Conservation (phyloP, 371 early-diverging fungal genomes). For the Catenaria anguillulae region DNA sequence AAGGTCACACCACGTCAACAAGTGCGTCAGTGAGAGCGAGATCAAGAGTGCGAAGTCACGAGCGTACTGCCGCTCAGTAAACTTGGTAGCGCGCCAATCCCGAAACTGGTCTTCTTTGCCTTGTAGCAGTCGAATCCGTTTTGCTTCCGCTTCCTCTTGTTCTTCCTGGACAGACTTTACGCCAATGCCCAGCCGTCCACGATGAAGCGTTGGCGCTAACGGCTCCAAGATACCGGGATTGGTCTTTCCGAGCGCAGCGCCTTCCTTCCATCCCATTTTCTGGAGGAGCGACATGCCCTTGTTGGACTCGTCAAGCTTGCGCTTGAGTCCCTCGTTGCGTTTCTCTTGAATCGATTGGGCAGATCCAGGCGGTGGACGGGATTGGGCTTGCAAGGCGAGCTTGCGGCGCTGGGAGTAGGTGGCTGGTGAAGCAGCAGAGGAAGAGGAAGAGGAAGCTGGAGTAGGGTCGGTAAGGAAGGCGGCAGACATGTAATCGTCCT, state of each 20-base stretch:
- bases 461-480: slow-evolving; percentile 23
- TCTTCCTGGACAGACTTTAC: slow-evolving; percentile 1
- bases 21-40: too few species aligned
- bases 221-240: slow-evolving; percentile 9
- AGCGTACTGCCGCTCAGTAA: background rate
- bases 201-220: slow-evolving; percentile 9
- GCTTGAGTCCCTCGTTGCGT: slow-evolving; percentile 33
- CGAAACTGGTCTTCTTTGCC: background rate
- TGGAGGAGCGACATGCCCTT: slow-evolving; percentile 52
- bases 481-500: slow-evolving; percentile 47
- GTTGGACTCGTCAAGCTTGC: slow-evolving; percentile 30
- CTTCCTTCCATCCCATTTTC: slow-evolving; percentile 54
- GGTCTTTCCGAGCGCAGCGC: slow-evolving; percentile 5
- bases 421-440: slow-evolving; percentile 19
- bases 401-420: slow-evolving; percentile 32
- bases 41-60: background rate
- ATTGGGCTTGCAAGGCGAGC: slow-evolving; percentile 26
- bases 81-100: background rate
- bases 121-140: background rate
- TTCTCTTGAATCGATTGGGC: slow-evolving; percentile 29
- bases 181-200: slow-evolving; percentile 2
- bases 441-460: slow-evolving; percentile 11
- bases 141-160: background rate
- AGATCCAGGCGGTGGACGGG: slow-evolving; percentile 9
- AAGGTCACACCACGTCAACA: too few species aligned